These are phyloP conservation scores for Limnanthes douglasii DNA, from an alignment of 345 rosid species.

Conservation along the genomic window DNA sequence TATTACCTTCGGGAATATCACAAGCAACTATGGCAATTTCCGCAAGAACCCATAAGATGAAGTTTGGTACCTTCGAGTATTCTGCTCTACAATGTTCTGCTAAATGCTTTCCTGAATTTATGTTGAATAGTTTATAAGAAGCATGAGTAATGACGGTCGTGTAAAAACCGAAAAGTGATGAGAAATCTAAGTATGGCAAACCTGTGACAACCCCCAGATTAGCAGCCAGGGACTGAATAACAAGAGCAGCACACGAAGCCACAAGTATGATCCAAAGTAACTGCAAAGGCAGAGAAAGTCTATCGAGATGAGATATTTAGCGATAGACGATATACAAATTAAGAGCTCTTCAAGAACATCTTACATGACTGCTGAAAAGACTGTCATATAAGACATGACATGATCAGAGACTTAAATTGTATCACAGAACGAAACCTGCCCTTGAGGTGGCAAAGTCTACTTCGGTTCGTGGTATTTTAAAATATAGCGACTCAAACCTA, in stretches of 20 bases:
- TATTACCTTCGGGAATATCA: conserved; percentile 87
- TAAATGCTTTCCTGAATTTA: conserved; percentile 60
- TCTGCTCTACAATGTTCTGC: conserved; percentile 86
- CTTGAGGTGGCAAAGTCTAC: no score
- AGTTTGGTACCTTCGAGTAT: conserved; percentile 64
- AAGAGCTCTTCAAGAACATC: no score
- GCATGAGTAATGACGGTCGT: not conserved
- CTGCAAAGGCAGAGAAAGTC: conserved; percentile 19
- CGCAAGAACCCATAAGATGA: conserved; percentile 74
- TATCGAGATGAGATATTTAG: no score
- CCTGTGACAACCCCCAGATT: conserved; percentile 97
- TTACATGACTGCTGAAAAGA: no score
- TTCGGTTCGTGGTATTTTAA: no score
- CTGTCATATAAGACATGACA: no score
- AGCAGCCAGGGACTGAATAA: conserved; percentile 89
- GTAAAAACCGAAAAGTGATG: not conserved
- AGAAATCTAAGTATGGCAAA: conserved; percentile 3
- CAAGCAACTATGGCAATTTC: conserved; percentile 87
- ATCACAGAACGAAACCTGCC: not conserved
- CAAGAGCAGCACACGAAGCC: conserved; percentile 87
- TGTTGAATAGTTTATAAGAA: conserved; percentile 3
- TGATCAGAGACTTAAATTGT: not conserved
- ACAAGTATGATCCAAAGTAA: conserved; percentile 86
- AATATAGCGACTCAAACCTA: no score
- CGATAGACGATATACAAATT: no score